Base-by-base conservation (phyloP, 2,329 filamentous ascomycete species). In the Hypoxylon sp. region DNA sequence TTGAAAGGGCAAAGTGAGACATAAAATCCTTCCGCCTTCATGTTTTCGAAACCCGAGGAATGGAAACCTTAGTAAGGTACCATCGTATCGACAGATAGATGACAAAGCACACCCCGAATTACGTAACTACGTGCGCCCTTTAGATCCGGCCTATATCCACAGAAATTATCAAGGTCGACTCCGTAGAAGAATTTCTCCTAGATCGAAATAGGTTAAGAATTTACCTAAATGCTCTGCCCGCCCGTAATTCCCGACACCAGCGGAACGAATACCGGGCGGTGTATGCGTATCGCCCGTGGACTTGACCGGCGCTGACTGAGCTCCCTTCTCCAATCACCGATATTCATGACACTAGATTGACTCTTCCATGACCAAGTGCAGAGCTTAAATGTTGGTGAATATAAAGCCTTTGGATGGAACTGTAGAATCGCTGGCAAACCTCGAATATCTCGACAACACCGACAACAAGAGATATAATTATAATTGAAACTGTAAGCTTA, bases 1-100 rank as follows among this genome's bases (percentile, higher is more conserved):
- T 60, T 66, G 59, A 54, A 51, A 41, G 5, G 24, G 28, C 17
- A n/a, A 10, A 17, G 8, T 43, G 26, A 49, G 32, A 13, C 11
- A 50, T 51, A 4, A 20, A 6, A 41, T 43, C 20, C 17, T 24
- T 4, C 4, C 10, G 13, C 37, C 5, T 19, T 53, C 20, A 20
- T 30, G 6, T 17, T 17, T 15, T 64, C 46, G 60, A 64, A 64
- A 15, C 49, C 64, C 60, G 64, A 67, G 60, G 57, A 67, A n/a
- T n/a, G n/a, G 48, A 41, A 64, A 7, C 24, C n/a, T n/a, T n/a
- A n/a, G n/a, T n/a, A n/a, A n/a, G n/a, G n/a, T n/a, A n/a, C n/a
- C n/a, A n/a, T n/a, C n/a, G n/a, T n/a, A n/a, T 26, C 4, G 24
- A 26, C 24, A 26, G 24, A n/a, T n/a, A 26, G 24, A 26, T 26